Conservation (phyloP, 2,329 filamentous ascomycete genomes). For the Xylaria sp. region DNA sequence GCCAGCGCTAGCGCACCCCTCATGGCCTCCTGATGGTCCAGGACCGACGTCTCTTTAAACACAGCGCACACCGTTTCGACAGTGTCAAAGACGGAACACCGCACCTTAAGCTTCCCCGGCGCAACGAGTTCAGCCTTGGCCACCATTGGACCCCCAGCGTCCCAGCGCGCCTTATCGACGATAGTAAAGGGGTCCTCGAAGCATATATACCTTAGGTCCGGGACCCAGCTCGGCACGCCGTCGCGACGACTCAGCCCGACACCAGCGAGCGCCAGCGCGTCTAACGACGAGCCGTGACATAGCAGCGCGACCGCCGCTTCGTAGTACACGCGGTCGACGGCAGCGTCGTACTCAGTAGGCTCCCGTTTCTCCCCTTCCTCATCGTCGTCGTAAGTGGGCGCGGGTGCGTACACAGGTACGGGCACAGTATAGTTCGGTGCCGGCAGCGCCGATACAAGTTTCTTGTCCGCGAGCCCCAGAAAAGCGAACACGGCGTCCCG, state of each 20-base stretch:
- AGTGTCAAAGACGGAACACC: not conserved
- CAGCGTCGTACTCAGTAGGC: not conserved
- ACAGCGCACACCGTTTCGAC: not conserved
- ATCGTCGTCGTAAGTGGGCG: no score
- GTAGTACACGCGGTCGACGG: not conserved
- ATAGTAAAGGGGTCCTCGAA: constrained; percentile 2
- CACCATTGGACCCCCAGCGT: not conserved
- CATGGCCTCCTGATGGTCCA: not conserved
- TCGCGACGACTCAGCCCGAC: not conserved
- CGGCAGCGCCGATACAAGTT: not conserved
- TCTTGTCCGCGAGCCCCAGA: constrained; percentile 1
- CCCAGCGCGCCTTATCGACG: not conserved
- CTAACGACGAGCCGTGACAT: not conserved
- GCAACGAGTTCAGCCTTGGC: not conserved
- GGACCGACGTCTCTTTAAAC: not conserved
- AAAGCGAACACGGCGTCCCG: not conserved
- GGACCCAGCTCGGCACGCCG: constrained; percentile 4
- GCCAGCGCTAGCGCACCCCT: not conserved
- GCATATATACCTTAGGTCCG: not conserved
- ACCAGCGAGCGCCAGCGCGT: not conserved
- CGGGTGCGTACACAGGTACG: not conserved
- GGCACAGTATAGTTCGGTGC: not conserved
- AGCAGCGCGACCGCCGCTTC: not conserved
- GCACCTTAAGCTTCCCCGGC: constrained; percentile 1
- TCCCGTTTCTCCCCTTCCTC: no score